phyloP scores from a whole-genome alignment of 345 rosid genomes.

The Aquilaria malaccensis region DNA sequence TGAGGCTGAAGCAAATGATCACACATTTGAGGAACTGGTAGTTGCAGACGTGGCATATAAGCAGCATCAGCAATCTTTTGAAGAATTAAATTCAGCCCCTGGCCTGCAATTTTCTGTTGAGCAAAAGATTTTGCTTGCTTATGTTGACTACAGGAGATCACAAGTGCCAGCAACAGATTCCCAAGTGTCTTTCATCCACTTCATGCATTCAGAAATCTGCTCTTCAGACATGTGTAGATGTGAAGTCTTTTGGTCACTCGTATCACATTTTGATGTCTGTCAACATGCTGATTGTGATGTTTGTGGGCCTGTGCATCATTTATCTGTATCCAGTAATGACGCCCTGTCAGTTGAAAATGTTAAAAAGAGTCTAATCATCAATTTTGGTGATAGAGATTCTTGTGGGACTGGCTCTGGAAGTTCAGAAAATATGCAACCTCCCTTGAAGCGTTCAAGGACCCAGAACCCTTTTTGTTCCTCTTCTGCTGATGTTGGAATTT shows the following conservation, averaged over 20 bases:
- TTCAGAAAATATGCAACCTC: slow-evolving; percentile 16
- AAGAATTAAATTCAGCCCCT: slow-evolving; percentile 7
- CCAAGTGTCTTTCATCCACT: slow-evolving; percentile 20
- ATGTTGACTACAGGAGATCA: slow-evolving; percentile 19
- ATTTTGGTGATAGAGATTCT: slow-evolving; percentile 7
- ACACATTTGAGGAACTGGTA: slow-evolving; percentile 1
- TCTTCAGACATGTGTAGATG: slow-evolving; percentile 19
- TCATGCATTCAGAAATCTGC: slow-evolving; percentile 26
- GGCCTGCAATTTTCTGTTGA: slow-evolving; percentile 4
- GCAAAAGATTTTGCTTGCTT: slow-evolving; percentile 17
- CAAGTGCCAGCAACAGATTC: not conserved
- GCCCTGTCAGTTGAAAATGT: slow-evolving; percentile 3
- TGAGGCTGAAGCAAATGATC: slow-evolving; percentile 4
- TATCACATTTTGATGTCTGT: slow-evolving; percentile 25
- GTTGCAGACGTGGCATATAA: slow-evolving; percentile 4
- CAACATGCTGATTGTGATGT: slow-evolving; percentile 12
- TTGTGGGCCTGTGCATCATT: slow-evolving; percentile 19
- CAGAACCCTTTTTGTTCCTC: slow-evolving; percentile 9
- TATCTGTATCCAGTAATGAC: not conserved
- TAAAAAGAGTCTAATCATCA: not conserved
- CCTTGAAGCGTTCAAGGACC: slow-evolving; percentile 21
- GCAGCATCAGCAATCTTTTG: slow-evolving; percentile 20
- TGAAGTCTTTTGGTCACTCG: slow-evolving; percentile 3
- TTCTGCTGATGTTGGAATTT: slow-evolving; percentile 13
- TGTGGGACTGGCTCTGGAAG: slow-evolving; percentile 9